phyloP scores from a whole-genome alignment of 805 yeast genomes.

The Lipomyces chichibuensis region DNA sequence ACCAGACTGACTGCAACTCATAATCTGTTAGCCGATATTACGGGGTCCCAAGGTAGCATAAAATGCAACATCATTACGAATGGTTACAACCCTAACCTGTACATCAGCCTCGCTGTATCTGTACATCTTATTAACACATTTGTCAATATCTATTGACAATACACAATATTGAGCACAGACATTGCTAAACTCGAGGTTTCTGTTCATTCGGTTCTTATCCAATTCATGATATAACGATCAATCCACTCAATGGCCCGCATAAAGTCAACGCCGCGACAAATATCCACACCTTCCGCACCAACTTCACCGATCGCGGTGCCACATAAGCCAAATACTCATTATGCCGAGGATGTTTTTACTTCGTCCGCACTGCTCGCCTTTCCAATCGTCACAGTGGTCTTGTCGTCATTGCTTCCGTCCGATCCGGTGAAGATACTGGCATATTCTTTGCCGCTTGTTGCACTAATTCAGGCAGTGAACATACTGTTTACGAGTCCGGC shows the following conservation, averaged over 20 bases:
- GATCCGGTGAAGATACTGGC: slow-evolving; percentile 13
- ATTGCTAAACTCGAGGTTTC: not conserved
- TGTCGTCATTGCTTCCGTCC: slow-evolving; percentile 34
- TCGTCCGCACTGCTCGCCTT: slow-evolving; percentile 13
- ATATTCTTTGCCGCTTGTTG: slow-evolving; percentile 4
- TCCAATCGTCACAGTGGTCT: slow-evolving; percentile 30
- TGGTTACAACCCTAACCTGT: too few relatives aligned
- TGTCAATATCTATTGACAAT: too few relatives aligned
- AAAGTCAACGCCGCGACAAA: slow-evolving; percentile 15
- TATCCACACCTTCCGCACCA: slow-evolving; percentile 4
- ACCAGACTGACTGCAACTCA: too few relatives aligned
- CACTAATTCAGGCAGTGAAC: not conserved
- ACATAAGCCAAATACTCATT: not conserved
- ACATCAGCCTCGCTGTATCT: too few relatives aligned
- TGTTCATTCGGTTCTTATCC: not conserved
- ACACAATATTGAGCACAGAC: too few relatives aligned
- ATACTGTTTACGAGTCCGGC: not conserved
- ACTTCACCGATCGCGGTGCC: slow-evolving; percentile 7
- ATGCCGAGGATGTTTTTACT: not conserved
- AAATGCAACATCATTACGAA: too few relatives aligned
- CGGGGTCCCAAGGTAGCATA: too few relatives aligned
- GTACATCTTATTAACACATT: too few relatives aligned
- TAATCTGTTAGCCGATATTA: too few relatives aligned
- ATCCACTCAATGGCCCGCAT: slow-evolving; percentile 15
- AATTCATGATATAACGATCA: not conserved